A percentile compares a stretch with the other conserved stretches of the same genome.
Conservation (phyloP, 805 yeast species). For the Candida ortonii region DNA sequence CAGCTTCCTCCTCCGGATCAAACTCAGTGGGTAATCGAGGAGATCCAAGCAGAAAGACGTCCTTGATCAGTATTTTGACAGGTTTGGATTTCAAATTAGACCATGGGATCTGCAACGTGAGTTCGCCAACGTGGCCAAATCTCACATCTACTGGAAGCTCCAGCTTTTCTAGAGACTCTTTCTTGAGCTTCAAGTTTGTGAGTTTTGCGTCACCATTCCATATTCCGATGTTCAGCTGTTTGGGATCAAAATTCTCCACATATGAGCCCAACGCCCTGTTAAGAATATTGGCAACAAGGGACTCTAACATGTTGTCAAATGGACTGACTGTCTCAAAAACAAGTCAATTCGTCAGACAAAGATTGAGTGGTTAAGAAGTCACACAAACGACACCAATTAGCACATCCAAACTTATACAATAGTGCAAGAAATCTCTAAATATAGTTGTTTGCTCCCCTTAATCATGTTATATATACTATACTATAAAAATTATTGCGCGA, state of each 20-base stretch:
- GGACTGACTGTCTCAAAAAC: not conserved
- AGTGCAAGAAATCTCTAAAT: too few relatives aligned
- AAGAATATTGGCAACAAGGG: slow-evolving; percentile 56
- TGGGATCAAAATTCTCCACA: slow-evolving; percentile 94
- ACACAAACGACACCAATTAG: too few relatives aligned
- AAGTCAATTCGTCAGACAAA: not conserved
- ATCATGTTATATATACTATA: too few relatives aligned
- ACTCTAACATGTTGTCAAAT: slow-evolving; percentile 13
- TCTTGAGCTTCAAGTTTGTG: slow-evolving; percentile 70
- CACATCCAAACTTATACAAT: too few relatives aligned
- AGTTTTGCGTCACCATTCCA: slow-evolving; percentile 97
- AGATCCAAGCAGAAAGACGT: slow-evolving; percentile 76
- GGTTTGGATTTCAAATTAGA: slow-evolving; percentile 90
- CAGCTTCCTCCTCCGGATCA: slow-evolving; percentile 55
- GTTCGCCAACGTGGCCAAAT: slow-evolving; percentile 86
- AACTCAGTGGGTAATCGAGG: slow-evolving; percentile 62
- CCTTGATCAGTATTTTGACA: slow-evolving; percentile 81
- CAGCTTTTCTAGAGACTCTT: slow-evolving; percentile 85
- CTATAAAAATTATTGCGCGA: too few relatives aligned
- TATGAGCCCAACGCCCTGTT: slow-evolving; percentile 67
- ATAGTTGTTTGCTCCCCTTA: too few relatives aligned
- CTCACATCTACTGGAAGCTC: slow-evolving; percentile 83
- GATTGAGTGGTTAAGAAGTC: too few relatives aligned
- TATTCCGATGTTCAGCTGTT: slow-evolving; percentile 90
- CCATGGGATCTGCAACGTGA: slow-evolving; percentile 95